phyloP scores from a whole-genome alignment of 108 stramenopile genomes.

The Fragilariopsis cylindrus region DNA sequence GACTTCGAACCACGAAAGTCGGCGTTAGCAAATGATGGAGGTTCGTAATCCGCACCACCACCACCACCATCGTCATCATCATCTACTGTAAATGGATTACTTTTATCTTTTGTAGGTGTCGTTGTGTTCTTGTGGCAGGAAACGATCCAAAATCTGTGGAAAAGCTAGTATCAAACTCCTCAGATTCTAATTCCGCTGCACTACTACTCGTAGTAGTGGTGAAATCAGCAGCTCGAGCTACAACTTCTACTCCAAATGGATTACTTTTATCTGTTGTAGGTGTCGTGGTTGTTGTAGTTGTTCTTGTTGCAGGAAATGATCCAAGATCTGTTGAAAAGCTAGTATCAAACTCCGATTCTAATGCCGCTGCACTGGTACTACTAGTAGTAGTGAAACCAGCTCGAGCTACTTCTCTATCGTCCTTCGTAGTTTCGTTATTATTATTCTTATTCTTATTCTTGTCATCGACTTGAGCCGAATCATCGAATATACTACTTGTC shows the following conservation, averaged over 20 bases:
- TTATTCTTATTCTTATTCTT: no score
- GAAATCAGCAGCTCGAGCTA: no score
- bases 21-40: conserved; percentile 15
- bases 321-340: conserved; percentile 28
- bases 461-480: no score
- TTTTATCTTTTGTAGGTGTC: background rate
- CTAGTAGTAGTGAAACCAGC: no score
- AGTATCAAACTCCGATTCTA: conserved; percentile 8
- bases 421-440: no score
- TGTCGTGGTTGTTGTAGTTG: background rate
- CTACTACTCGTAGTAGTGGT: background rate
- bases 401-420: background rate
- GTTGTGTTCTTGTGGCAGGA: background rate
- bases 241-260: conserved; percentile 10
- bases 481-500: no score
- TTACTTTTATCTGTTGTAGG: background rate
- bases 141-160: conserved; percentile 24
- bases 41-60: conserved; percentile 9
- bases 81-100: conserved; percentile 6
- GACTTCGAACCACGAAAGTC: no score
- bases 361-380: background rate
- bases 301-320: background rate
- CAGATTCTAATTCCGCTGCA: conserved; percentile 1
- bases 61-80: no score
- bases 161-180: conserved; percentile 21